phyloP scores from a whole-genome alignment of 176 grass and related monocot genomes.

The Ananas comosus region DNA sequence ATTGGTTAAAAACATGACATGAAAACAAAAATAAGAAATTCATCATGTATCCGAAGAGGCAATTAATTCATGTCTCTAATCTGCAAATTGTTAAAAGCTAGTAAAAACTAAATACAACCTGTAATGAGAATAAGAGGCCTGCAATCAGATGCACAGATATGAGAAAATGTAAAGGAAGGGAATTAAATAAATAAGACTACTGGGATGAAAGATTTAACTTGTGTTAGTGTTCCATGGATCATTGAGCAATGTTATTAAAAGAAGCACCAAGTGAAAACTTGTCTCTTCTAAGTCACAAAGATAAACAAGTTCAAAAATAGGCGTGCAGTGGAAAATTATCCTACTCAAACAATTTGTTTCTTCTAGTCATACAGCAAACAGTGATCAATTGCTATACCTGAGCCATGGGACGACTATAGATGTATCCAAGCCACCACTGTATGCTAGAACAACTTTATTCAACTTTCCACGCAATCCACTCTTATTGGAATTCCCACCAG shows the following conservation, averaged over 20 bases:
- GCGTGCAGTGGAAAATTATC: not conserved
- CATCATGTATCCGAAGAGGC: too few relatives aligned
- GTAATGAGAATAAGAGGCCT: not conserved
- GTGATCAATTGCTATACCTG: conserved; percentile 30
- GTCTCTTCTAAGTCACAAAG: not conserved
- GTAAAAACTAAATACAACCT: not conserved
- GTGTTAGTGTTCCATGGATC: not conserved
- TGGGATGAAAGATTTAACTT: not conserved
- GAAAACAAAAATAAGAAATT: not conserved
- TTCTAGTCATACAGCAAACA: not conserved
- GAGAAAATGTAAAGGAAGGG: not conserved
- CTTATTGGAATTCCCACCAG: conserved; percentile 18
- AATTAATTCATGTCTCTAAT: too few relatives aligned
- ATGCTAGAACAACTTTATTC: conserved; percentile 97
- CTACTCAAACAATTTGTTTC: not conserved
- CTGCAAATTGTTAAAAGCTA: too few relatives aligned
- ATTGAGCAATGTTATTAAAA: not conserved
- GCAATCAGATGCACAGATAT: not conserved
- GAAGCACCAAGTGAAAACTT: not conserved
- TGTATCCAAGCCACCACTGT: conserved; percentile 94
- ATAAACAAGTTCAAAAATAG: not conserved
- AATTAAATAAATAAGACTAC: not conserved
- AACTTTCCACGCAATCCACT: conserved; percentile 55
- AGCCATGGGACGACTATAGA: conserved; percentile 97
- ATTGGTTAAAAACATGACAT: not conserved